Conservation (phyloP, 805 yeast genomes). For the Candida saitoana region DNA sequence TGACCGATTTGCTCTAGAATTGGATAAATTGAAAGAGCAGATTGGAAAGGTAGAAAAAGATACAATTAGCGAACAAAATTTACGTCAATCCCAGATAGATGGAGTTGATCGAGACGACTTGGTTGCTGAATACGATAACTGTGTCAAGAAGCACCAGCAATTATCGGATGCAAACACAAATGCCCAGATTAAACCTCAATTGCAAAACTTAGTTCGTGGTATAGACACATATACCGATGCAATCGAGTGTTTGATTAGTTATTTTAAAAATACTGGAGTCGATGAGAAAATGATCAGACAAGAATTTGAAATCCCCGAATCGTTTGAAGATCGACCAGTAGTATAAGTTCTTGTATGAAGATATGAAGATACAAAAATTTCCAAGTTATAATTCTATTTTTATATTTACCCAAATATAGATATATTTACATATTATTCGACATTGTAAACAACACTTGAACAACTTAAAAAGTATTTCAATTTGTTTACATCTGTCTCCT, state of each 20-base stretch:
- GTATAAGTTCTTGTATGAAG: no score
- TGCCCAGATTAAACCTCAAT: not conserved
- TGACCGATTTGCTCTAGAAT: not conserved
- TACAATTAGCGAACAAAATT: not conserved
- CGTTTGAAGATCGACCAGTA: not conserved
- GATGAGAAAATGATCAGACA: not conserved
- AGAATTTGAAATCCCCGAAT: not conserved
- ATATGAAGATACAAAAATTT: no score
- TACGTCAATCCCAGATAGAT: not conserved
- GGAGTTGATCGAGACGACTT: not conserved
- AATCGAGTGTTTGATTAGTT: not conserved
- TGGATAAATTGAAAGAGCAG: slow-evolving; percentile 12
- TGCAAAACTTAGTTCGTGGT: not conserved
- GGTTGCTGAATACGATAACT: not conserved
- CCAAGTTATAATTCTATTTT: no score
- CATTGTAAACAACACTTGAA: slow-evolving; percentile 42
- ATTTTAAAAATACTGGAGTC: not conserved
- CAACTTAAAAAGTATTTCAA: slow-evolving; percentile 44
- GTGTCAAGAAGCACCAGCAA: not conserved
- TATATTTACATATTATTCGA: slow-evolving; percentile 2
- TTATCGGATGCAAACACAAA: not conserved
- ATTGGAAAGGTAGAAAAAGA: slow-evolving; percentile 2
- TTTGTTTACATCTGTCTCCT: slow-evolving; percentile 30
- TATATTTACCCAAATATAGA: not conserved
- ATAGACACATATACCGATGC: slow-evolving; percentile 1